Base-by-base conservation (phyloP, 75 land plant species). In the Picea sitchensis region DNA sequence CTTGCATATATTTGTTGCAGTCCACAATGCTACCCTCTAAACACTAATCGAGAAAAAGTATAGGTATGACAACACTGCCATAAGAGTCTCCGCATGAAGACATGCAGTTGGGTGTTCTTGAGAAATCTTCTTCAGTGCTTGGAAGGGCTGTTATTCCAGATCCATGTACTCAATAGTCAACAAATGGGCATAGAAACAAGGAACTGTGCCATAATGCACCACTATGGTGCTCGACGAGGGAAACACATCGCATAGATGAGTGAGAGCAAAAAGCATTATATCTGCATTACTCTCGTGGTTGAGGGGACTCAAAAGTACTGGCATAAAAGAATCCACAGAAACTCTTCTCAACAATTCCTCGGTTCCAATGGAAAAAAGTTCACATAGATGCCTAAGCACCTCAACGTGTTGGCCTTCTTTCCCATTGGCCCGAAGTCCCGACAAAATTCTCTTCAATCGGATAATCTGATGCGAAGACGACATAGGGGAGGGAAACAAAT, bases 81-180 rank as follows among this genome's bases (percentile, higher is more conserved):
- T 85, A 20, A 89, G 32, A 36, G 85, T 87, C 4, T 91, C 91
- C 32, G 86, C 87, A 58, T 82, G 82, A 65, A 93, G 76, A 76
- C 95, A 93, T 5, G 86, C 82, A 75, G 79, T 83, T 31, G 92
- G 89, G 51, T 90, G 91, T 13, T 83, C 90, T 8, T 65, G 86
- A 2, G 95, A 88, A 13, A 93, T 90, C 65, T 88, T 93, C 58
- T 88, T 86, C 83, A 93, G 76, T 67, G 92, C 92, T 90, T 93
- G 95, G 61, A 90, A 76, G 63, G 89, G 88, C 82, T 81, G 80
- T 61, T 81, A 68, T 3, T 79, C 82, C 20, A 81, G 56, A 59
- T 81, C 82, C 14, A 81, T 81, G 77, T 81, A 81, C 21, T 81
- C 61, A 76, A 76, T 81, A 2, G 82, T 59, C 14, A 74, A 63